Evolutionary conservation across 2,329 filamentous ascomycete species (phyloP).

Genomic region (Nigrospora osmanthi): DNA sequence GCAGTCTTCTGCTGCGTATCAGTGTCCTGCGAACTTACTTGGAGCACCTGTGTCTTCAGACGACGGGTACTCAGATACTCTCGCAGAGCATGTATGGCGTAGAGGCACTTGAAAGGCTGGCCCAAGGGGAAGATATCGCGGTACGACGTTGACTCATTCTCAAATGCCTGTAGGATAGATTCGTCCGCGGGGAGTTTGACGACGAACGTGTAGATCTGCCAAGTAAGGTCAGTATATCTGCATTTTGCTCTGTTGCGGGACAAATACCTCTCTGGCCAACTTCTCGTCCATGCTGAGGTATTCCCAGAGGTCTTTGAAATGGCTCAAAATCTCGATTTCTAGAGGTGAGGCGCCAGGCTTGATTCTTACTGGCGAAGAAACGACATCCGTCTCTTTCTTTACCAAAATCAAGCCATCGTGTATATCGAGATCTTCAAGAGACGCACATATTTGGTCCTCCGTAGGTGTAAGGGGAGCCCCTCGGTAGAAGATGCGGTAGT

Average conservation of each 20-base stretch:
- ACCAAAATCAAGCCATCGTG: constrained; percentile 59
- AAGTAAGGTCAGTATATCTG: constrained; percentile 8
- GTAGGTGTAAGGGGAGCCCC: constrained; percentile 58
- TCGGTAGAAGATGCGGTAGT: constrained; percentile 64
- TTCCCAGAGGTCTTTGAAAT: constrained; percentile 78
- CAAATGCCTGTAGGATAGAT: constrained; percentile 51
- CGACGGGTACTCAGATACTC: constrained; percentile 46
- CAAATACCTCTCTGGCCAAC: constrained; percentile 55
- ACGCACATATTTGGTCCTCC: constrained; percentile 49
- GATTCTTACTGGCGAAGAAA: constrained; percentile 32
- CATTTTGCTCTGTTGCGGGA: background rate
- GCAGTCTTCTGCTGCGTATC: constrained; percentile 13
- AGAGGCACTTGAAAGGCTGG: constrained; percentile 66
- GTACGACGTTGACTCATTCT: constrained; percentile 42
- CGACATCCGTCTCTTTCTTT: constrained; percentile 45
- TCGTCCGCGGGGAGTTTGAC: constrained; percentile 62
- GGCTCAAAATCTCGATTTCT: constrained; percentile 70
- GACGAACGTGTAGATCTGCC: constrained; percentile 62
- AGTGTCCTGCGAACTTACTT: constrained; percentile 12
- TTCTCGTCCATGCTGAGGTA: constrained; percentile 68
- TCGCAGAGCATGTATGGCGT: constrained; percentile 60
- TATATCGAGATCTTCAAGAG: constrained; percentile 61
- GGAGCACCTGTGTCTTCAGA: constrained; percentile 16
- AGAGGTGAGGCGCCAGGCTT: constrained; percentile 51
- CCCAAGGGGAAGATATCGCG: constrained; percentile 58